Conservation (phyloP, 2,329 filamentous ascomycete genomes). For the Mycogone perniciosa region DNA sequence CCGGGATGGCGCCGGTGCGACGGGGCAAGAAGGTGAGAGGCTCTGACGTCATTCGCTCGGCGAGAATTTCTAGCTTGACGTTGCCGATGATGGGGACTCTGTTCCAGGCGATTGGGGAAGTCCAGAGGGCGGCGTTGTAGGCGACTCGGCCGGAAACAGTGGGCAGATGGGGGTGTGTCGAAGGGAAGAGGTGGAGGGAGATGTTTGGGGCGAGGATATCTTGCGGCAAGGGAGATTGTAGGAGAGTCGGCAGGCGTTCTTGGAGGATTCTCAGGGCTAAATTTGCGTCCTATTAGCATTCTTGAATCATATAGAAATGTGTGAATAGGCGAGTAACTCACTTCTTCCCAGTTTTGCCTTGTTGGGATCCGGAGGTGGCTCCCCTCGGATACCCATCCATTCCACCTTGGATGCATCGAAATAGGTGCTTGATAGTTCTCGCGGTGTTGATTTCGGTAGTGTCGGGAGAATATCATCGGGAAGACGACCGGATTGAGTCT, state of each 20-base stretch:
- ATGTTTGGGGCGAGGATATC: conserved; percentile 72
- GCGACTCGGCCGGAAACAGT: conserved; percentile 85
- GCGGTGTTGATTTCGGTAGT: conserved; percentile 9
- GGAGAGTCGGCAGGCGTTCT: conserved; percentile 59
- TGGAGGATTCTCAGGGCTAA: conserved; percentile 59
- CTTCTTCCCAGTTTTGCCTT: conserved; percentile 59
- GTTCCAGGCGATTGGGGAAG: conserved; percentile 93
- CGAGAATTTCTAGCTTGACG: conserved; percentile 78
- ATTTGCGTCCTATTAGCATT: conserved; percentile 6
- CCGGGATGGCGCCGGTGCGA: conserved; percentile 51
- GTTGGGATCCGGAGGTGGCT: conserved; percentile 44
- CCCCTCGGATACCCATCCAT: conserved; percentile 22
- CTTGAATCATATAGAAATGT: background rate
- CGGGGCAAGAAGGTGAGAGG: conserved; percentile 42
- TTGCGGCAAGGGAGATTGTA: conserved; percentile 62
- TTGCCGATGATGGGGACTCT: conserved; percentile 85
- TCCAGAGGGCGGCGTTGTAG: conserved; percentile 92
- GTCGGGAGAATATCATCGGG: conserved; percentile 4
- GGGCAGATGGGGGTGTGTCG: conserved; percentile 81
- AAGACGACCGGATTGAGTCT: conserved; percentile 2
- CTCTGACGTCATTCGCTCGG: conserved; percentile 75
- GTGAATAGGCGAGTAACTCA: conserved; percentile 29
- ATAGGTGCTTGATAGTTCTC: conserved; percentile 20
- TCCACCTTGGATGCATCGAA: conserved; percentile 28
- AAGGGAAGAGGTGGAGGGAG: conserved; percentile 63